Percentiles rank a stretch among this genome's conserved stretches.
phyloP scores from a whole-genome alignment of 2,329 filamentous ascomycete species.

The Fusarium nelsonii region DNA sequence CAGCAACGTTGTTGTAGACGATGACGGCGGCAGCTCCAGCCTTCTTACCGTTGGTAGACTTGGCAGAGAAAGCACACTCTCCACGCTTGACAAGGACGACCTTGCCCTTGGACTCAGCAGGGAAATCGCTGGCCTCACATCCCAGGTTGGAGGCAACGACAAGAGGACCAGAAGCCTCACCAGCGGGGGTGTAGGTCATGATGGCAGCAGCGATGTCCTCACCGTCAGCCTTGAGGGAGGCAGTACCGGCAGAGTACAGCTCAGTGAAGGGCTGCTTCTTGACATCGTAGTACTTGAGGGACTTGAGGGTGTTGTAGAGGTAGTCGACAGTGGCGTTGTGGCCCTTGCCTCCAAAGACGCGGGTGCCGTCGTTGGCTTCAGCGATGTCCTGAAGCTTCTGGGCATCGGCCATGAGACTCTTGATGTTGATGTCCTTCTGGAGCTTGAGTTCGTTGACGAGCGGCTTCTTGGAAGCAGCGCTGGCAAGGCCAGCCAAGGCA shows the following conservation, averaged over 20 bases:
- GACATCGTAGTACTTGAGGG: constrained; percentile 58
- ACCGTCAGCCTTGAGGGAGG: constrained; percentile 50
- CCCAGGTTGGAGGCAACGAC: constrained; percentile 65
- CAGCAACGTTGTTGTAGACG: constrained; percentile 72
- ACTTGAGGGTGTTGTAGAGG: constrained; percentile 56
- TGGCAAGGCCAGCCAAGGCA: constrained; percentile 45
- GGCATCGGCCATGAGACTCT: constrained; percentile 58
- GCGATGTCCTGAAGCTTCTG: constrained; percentile 61
- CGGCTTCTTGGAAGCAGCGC: constrained; percentile 45
- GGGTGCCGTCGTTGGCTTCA: constrained; percentile 57
- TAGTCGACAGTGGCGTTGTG: constrained; percentile 62
- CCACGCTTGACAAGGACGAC: constrained; percentile 73
- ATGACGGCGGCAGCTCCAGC: constrained; percentile 69
- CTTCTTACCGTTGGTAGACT: constrained; percentile 66
- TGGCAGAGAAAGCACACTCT: constrained; percentile 68
- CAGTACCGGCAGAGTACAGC: constrained; percentile 52
- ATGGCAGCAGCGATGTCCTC: constrained; percentile 45
- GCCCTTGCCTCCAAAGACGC: constrained; percentile 59
- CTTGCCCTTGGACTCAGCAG: constrained; percentile 63
- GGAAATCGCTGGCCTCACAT: constrained; percentile 66
- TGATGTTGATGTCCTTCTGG: constrained; percentile 55
- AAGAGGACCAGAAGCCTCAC: constrained; percentile 56
- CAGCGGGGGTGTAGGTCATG: constrained; percentile 66
- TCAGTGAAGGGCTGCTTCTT: constrained; percentile 60
- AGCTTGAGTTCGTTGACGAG: constrained; percentile 56